Evolutionary conservation across 148 eudicot genomes (phyloP).

Genomic region (Arbutus unedo): DNA sequence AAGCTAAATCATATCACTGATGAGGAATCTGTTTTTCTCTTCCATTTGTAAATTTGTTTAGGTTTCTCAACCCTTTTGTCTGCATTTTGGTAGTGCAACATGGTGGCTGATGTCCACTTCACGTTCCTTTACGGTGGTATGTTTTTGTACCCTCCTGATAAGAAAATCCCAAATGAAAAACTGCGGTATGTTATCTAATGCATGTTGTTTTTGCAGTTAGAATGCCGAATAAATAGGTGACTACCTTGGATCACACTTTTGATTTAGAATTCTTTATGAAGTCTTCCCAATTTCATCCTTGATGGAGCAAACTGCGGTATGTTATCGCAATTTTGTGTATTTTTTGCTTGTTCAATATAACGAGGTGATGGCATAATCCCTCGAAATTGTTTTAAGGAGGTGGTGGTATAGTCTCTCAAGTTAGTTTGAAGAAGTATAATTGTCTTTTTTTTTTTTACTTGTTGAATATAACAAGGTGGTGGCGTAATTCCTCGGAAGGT

Average conservation of each 20-base stretch:
- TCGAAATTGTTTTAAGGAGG: too few relatives aligned
- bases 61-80: background rate
- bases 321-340: too few relatives aligned
- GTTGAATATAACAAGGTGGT: too few relatives aligned
- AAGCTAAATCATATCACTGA: too few relatives aligned
- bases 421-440: too few relatives aligned
- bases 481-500: too few relatives aligned
- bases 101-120: slow-evolving; percentile 99
- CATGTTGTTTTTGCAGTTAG: background rate
- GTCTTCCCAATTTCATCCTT: slow-evolving; percentile 96
- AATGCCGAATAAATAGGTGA: background rate
- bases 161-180: slow-evolving; percentile 91
- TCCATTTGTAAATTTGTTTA: background rate
- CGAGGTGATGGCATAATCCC: too few relatives aligned
- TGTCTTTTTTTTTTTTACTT: too few relatives aligned
- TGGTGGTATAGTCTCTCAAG: too few relatives aligned
- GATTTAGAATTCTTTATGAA: slow-evolving; percentile 85
- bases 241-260: background rate
- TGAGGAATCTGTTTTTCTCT: too few relatives aligned
- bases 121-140: slow-evolving; percentile 93
- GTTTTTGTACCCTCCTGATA: slow-evolving; percentile 96
- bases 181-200: slow-evolving; percentile 47
- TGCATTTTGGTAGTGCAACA: slow-evolving; percentile 39
- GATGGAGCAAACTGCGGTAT: slow-evolving; percentile 79
- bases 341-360: too few relatives aligned